These are phyloP conservation scores for Colletotrichum sp. DNA, from an alignment of 2,329 filamentous ascomycete genomes.

Conservation along the genomic window DNA sequence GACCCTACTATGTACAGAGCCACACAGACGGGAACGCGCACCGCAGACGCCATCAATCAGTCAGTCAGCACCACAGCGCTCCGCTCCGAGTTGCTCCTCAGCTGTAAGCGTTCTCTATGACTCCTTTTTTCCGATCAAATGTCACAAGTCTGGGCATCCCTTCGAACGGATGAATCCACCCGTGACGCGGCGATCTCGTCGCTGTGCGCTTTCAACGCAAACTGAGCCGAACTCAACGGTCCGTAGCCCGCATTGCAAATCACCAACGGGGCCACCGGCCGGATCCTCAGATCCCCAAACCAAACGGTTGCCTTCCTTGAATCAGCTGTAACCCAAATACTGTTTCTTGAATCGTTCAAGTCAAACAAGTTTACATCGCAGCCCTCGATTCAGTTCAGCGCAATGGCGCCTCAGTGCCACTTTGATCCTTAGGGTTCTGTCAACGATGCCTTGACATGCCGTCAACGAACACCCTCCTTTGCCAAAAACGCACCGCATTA, in stretches of 20 bases:
- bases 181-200: not conserved
- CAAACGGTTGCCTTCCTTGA: not conserved
- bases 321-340: not conserved
- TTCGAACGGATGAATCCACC: slow-evolving; percentile 14
- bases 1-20: not conserved
- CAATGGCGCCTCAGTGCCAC: not conserved
- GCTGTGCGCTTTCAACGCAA: not conserved
- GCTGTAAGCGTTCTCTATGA: not conserved
- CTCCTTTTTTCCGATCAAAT: not conserved
- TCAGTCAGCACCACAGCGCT: not conserved
- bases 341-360: not conserved
- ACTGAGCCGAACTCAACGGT: not conserved
- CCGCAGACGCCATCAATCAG: not conserved
- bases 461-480: not conserved
- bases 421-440: not conserved
- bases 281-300: not conserved
- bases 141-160: slow-evolving; percentile 19
- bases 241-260: not conserved
- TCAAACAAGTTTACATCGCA: slow-evolving; percentile 5
- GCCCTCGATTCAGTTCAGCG: not conserved
- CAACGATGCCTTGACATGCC: not conserved
- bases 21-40: not conserved
- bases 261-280: not conserved
- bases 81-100: not conserved
- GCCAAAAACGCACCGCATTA: not conserved